Evolutionary conservation across 192 early-diverging fungal genomes (phyloP).

Genomic region (Cladochytrium replicatum): DNA sequence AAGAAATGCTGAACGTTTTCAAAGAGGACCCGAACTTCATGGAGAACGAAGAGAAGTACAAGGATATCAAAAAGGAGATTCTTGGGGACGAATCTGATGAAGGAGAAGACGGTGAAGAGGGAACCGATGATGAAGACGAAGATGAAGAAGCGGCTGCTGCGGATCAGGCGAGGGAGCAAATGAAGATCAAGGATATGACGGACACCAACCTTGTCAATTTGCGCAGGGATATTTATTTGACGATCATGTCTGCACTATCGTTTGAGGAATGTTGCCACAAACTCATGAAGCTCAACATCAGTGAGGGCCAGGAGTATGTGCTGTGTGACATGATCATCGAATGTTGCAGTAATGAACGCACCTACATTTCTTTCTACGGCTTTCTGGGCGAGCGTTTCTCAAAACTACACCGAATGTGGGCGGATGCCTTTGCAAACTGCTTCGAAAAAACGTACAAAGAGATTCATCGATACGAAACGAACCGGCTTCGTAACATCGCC

Average conservation of each 20-base stretch:
- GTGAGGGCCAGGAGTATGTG: conserved; percentile 80
- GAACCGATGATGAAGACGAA: conserved; percentile 43
- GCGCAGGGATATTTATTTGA: conserved; percentile 87
- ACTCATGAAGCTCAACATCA: conserved; percentile 75
- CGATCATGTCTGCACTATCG: conserved; percentile 89
- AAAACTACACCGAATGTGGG: conserved; percentile 71
- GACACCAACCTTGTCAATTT: conserved; percentile 81
- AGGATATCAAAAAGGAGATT: conserved; percentile 70
- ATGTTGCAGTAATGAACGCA: conserved; percentile 90
- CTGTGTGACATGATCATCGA: conserved; percentile 95
- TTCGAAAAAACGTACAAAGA: conserved; percentile 82
- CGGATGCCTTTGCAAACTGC: conserved; percentile 60
- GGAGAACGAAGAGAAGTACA: conserved; percentile 77
- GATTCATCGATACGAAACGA: conserved; percentile 88
- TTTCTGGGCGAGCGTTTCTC: conserved; percentile 89
- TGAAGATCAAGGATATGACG: conserved; percentile 76
- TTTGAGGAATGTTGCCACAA: conserved; percentile 97
- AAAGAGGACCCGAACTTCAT: conserved; percentile 66
- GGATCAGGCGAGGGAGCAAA: conserved; percentile 30
- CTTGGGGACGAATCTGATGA: conserved; percentile 69
- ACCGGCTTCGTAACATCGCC: conserved; percentile 83
- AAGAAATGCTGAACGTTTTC: conserved; percentile 82
- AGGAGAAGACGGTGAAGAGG: too few relatives aligned
- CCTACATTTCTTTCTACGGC: conserved; percentile 89
- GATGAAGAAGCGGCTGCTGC: conserved; percentile 22